Conservation (phyloP, 495 filamentous ascomycete genomes). For the Lophiostoma macrostomum region DNA sequence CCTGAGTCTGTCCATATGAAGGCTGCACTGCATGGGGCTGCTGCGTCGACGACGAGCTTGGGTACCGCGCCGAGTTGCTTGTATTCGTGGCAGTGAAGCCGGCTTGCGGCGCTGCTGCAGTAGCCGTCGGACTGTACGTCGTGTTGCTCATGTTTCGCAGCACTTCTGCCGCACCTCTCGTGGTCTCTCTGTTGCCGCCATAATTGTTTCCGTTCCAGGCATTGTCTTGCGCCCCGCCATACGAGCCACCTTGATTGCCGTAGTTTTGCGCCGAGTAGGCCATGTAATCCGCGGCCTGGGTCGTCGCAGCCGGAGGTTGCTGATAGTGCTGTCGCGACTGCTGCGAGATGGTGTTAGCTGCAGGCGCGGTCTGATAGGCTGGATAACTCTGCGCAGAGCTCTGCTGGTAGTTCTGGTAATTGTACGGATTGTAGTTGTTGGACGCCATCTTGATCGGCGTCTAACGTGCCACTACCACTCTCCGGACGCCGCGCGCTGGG, state of each 20-base stretch:
- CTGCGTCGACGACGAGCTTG: slow-evolving; percentile 5
- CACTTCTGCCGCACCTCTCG: slow-evolving; percentile 23
- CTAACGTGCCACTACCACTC: neutral
- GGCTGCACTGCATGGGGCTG: neutral
- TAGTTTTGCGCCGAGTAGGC: slow-evolving; percentile 16
- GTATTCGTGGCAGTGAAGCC: slow-evolving; percentile 19
- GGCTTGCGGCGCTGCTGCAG: neutral
- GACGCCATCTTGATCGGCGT: slow-evolving; percentile 1
- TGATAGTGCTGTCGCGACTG: slow-evolving; percentile 16
- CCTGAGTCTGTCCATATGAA: slow-evolving; percentile 14
- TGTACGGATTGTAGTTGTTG: slow-evolving; percentile 15
- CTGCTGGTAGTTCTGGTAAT: slow-evolving; percentile 24
- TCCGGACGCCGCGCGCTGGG: neutral
- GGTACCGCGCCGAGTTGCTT: slow-evolving; percentile 10
- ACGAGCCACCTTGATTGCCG: slow-evolving; percentile 1
- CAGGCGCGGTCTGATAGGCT: slow-evolving; percentile 17
- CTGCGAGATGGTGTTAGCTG: slow-evolving; percentile 7
- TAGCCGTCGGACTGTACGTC: slow-evolving; percentile 4
- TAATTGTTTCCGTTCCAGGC: slow-evolving; percentile 20
- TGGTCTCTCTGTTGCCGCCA: slow-evolving; percentile 11
- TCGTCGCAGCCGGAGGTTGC: neutral
- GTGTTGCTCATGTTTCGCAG: slow-evolving; percentile 31
- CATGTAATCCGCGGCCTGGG: slow-evolving; percentile 28
- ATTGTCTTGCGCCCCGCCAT: slow-evolving; percentile 12
- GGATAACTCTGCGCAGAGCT: slow-evolving; percentile 17